Conservation (phyloP, 1,284 basidiomycete genomes). For the Uromyces viciae-fabae region DNA sequence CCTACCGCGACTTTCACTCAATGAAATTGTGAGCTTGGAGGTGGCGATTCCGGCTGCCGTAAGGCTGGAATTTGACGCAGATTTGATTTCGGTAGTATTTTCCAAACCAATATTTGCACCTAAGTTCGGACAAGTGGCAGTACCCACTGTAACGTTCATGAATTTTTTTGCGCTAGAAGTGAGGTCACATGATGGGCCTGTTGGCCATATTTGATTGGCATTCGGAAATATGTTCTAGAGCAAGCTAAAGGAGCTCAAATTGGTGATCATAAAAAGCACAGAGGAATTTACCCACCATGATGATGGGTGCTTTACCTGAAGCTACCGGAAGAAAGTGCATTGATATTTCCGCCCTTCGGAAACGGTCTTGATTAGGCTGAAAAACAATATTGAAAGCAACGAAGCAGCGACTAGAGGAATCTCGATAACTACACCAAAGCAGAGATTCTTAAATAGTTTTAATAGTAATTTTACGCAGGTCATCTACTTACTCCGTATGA, state of each 20-base stretch:
- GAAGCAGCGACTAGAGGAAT: conserved; percentile 16
- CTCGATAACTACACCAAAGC: conserved; percentile 9
- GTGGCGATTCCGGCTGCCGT: conserved; percentile 31
- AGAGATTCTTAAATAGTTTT: background rate
- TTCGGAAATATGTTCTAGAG: conserved; percentile 27
- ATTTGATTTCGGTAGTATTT: conserved; percentile 18
- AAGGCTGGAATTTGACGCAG: conserved; percentile 10
- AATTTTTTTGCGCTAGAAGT: conserved; percentile 9
- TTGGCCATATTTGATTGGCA: conserved; percentile 24
- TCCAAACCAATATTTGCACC: conserved; percentile 14
- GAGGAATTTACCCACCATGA: background rate
- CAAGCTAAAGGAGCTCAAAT: background rate
- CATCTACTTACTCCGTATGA: conserved; percentile 4
- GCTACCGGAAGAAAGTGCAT: conserved; percentile 12
- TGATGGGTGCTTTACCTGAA: background rate
- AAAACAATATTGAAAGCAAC: conserved; percentile 27
- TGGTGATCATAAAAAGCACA: too few species aligned
- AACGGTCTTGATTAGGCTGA: conserved; percentile 23
- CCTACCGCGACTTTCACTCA: conserved; percentile 20
- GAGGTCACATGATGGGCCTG: conserved; percentile 27
- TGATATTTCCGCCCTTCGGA: conserved; percentile 16
- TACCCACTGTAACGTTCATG: conserved; percentile 1
- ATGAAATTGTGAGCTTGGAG: conserved; percentile 19
- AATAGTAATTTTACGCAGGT: background rate
- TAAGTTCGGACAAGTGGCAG: background rate